These are phyloP conservation scores for Isabelozyma rhagii DNA, from an alignment of 805 yeast species.

Conservation along the genomic window DNA sequence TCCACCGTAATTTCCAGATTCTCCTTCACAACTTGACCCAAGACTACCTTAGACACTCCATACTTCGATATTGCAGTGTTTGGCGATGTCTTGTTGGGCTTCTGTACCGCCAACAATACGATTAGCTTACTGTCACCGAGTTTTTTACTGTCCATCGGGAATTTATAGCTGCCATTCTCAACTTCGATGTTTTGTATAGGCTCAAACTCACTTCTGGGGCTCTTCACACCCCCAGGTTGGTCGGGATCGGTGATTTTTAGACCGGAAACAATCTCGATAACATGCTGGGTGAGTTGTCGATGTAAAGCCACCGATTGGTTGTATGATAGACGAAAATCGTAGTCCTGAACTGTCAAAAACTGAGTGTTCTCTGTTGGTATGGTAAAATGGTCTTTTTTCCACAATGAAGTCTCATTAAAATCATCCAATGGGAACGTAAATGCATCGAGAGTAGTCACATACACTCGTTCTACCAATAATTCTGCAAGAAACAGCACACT, in stretches of 20 bases:
- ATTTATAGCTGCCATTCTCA: background rate
- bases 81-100: constrained; percentile 22
- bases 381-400: constrained; percentile 1
- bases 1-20: background rate
- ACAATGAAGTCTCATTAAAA: background rate
- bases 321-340: background rate
- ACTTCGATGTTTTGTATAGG: constrained; percentile 9
- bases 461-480: background rate
- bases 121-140: constrained; percentile 5
- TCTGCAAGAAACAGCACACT: background rate
- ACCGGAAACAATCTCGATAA: constrained; percentile 15
- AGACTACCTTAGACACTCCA: constrained; percentile 17
- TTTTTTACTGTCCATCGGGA: background rate
- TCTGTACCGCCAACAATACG: constrained; percentile 20
- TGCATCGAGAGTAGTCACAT: background rate
- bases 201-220: constrained; percentile 28
- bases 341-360: constrained; percentile 6
- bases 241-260: constrained; percentile 10
- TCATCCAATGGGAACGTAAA: background rate
- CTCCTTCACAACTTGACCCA: constrained; percentile 6
- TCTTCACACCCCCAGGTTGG: constrained; percentile 10
- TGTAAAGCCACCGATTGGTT: background rate
- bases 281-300: constrained; percentile 7
- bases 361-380: background rate
- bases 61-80: constrained; percentile 13